phyloP scores from a whole-genome alignment of 2,329 filamentous ascomycete genomes.

The Epichloe sylvatica region DNA sequence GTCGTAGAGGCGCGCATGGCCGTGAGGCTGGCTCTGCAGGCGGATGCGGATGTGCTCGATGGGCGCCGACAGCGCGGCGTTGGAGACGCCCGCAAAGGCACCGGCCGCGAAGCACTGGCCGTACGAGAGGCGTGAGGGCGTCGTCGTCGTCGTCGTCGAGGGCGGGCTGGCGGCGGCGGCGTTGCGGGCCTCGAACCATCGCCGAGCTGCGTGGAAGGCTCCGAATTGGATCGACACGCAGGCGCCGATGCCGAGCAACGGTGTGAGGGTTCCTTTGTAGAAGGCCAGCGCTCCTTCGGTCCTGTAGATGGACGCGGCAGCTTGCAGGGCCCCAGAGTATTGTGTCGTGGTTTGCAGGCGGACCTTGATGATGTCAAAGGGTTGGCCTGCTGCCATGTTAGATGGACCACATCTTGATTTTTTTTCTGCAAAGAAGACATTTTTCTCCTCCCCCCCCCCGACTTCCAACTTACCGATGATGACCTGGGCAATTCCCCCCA shows the following conservation, averaged over 20 bases:
- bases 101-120: conserved; percentile 80
- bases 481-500: conserved; percentile 86
- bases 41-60: conserved; percentile 97
- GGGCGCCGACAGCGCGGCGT: conserved; percentile 74
- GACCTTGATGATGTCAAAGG: conserved; percentile 92
- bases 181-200: conserved; percentile 69
- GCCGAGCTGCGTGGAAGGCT: conserved; percentile 84
- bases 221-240: conserved; percentile 99
- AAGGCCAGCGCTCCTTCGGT: conserved; percentile 84
- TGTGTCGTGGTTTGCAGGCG: conserved; percentile 78
- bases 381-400: conserved; percentile 37
- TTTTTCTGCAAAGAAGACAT: background rate
- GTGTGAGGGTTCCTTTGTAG: conserved; percentile 96
- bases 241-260: conserved; percentile 86
- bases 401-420: background rate
- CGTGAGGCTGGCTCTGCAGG: conserved; percentile 91
- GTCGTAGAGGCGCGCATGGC: conserved; percentile 58
- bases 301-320: conserved; percentile 70
- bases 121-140: conserved; percentile 48
- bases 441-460: background rate
- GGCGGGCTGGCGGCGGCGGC: conserved; percentile 38
- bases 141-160: conserved; percentile 11
- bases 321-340: conserved; percentile 67
- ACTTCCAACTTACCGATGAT: conserved; percentile 53
- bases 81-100: conserved; percentile 83